Evolutionary conservation across 2,329 filamentous ascomycete species (phyloP), one percentile per base, ranked within the genome.

Genomic region (Amylocarpus encephaloides): DNA sequence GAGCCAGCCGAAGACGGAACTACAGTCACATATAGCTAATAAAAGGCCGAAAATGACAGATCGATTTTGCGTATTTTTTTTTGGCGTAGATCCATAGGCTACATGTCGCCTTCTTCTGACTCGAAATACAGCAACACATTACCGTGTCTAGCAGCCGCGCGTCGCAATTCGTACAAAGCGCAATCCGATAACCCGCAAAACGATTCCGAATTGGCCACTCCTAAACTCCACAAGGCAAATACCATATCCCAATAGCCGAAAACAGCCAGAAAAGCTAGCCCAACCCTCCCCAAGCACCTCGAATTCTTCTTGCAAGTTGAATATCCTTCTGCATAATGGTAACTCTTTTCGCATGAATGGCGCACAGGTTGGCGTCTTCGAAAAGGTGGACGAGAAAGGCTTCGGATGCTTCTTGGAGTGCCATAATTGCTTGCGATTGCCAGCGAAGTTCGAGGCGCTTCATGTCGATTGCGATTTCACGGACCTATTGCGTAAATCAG

Each of bases 301-400:
- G 76, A 70, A 92, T 90, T 59, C 87, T 74, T 63, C 87, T 75
- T 16, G 92, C 92, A 53, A 97, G 79, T 72, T 96, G 92, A 62
- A 98, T 95, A 70, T 97, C 93, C 73, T 95, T 95, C 70, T 93
- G 90, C 88, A 95, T 92, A 62, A 96, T 95, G 35, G 92, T 97
- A 47, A 97, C 90, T 67, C 92, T 79, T 74, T 95, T 96, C 55
- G 92, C 93, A 71, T 97, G 92, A 62, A 97, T 91, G 56, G 92
- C 93, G 72, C 92, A 96, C 38, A 97, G 79, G 72, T 97, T 96
- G 58, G 88, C 88, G 70, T 95, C 89, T 68, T 96, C 91, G 66
- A 97, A 96, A n/a, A 97, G 75, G 66, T 95, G 91, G 52, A 97
- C 87, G 60, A 97, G 78, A 70, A 95, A 97, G 5, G 92, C 92